Evolutionary conservation across 768 basidiomycete genomes (phyloP).

Genomic region (Suillus plorans): DNA sequence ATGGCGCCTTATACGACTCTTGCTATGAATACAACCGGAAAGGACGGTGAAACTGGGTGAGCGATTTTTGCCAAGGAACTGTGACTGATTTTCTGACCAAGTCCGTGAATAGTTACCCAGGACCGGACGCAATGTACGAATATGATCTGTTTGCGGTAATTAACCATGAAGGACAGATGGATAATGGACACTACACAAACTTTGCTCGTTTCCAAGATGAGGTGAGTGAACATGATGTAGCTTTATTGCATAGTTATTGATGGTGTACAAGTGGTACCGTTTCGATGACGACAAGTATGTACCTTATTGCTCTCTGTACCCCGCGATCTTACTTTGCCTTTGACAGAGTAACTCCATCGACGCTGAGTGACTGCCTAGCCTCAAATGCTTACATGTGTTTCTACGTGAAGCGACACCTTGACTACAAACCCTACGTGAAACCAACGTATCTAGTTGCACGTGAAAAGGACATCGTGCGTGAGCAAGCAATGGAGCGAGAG

Average conservation of each 20-base stretch:
- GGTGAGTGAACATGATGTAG: conserved; percentile 42
- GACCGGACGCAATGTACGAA: conserved; percentile 72
- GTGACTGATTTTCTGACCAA: neutral
- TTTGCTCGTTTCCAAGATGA: conserved; percentile 84
- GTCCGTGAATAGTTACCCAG: conserved; percentile 38
- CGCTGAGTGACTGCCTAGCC: conserved; percentile 61
- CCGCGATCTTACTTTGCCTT: conserved; percentile 10
- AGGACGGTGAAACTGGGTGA: conserved; percentile 37
- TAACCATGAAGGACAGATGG: conserved; percentile 91
- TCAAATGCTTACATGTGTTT: conserved; percentile 94
- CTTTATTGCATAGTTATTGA: neutral
- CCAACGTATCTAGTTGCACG: conserved; percentile 68
- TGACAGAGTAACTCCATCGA: conserved; percentile 68
- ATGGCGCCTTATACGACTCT: conserved; percentile 86
- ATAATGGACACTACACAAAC: conserved; percentile 94
- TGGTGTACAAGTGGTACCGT: conserved; percentile 72
- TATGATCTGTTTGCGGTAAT: conserved; percentile 94
- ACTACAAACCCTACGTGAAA: conserved; percentile 71
- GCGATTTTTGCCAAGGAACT: conserved; percentile 4
- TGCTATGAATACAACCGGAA: conserved; percentile 50
- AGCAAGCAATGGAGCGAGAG: conserved; percentile 55
- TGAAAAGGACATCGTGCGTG: conserved; percentile 64
- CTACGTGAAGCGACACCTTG: conserved; percentile 87
- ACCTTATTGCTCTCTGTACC: conserved; percentile 6
- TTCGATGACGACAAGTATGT: conserved; percentile 92